Conservation (phyloP, 116 monocot genomes). For the Cymodocea nodosa region DNA sequence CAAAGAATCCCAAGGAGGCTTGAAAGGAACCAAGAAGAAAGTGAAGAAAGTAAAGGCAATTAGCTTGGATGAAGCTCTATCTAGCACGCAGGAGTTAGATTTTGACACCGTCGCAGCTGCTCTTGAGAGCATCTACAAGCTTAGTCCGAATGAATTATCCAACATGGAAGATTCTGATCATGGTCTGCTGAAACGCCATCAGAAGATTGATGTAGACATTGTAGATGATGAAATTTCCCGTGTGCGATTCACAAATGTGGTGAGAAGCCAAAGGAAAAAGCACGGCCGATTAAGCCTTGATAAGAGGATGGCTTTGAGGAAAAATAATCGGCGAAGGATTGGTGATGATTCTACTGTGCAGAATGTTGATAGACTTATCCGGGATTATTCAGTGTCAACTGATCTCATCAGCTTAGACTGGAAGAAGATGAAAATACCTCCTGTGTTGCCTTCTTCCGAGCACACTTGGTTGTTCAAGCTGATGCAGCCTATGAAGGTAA, state of each 20-base stretch:
- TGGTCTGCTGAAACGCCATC: background rate
- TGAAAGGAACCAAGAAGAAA: slow-evolving; percentile 12
- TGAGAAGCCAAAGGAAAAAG: slow-evolving; percentile 36
- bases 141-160: slow-evolving; percentile 50
- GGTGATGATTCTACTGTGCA: slow-evolving; percentile 15
- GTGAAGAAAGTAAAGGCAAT: slow-evolving; percentile 25
- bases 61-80: slow-evolving; percentile 10
- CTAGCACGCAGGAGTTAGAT: slow-evolving; percentile 35
- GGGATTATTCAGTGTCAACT: slow-evolving; percentile 48
- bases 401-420: slow-evolving; percentile 67
- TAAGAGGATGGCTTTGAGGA: slow-evolving; percentile 41
- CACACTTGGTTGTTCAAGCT: slow-evolving; percentile 59
- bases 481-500: slow-evolving; percentile 87
- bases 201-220: background rate
- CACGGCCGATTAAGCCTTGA: slow-evolving; percentile 38
- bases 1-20: slow-evolving; percentile 12
- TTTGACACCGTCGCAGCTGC: slow-evolving; percentile 67
- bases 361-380: slow-evolving; percentile 35
- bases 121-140: slow-evolving; percentile 87
- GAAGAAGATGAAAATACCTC: slow-evolving; percentile 92
- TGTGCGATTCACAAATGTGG: slow-evolving; percentile 9
- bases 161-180: slow-evolving; percentile 12
- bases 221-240: background rate
- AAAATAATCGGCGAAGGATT: slow-evolving; percentile 9
- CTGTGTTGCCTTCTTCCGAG: slow-evolving; percentile 63